phyloP scores from a whole-genome alignment of 352 stramenopile species.

The Bremia lactucae region DNA sequence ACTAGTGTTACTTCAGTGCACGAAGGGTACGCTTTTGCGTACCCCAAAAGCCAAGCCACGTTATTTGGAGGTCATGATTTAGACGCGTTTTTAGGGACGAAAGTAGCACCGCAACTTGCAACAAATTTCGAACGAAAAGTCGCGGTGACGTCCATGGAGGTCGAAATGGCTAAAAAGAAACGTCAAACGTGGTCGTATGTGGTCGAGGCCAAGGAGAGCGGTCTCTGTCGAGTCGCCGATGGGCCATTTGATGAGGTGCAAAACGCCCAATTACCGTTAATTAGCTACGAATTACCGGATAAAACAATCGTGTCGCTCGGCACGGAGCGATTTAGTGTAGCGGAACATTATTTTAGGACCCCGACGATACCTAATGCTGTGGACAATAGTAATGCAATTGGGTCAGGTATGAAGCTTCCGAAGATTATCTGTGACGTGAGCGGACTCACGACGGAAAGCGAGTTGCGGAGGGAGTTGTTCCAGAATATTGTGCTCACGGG shows the following conservation, averaged over 20 bases:
- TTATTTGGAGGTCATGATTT: slow-evolving; percentile 57
- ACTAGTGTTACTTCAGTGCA: slow-evolving; percentile 69
- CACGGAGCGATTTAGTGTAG: slow-evolving; percentile 80
- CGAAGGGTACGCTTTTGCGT: slow-evolving; percentile 65
- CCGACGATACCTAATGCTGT: slow-evolving; percentile 6
- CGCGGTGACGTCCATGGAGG: slow-evolving; percentile 8
- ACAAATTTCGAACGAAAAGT: slow-evolving; percentile 4
- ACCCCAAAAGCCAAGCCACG: slow-evolving; percentile 45
- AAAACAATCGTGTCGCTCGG: slow-evolving; percentile 77
- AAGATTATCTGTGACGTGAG: slow-evolving; percentile 56
- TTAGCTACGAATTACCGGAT: slow-evolving; percentile 74
- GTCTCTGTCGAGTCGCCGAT: slow-evolving; percentile 60
- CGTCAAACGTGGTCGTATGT: slow-evolving; percentile 45
- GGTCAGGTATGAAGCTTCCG: slow-evolving; percentile 39
- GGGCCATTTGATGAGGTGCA: slow-evolving; percentile 55
- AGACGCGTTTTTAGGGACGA: slow-evolving; percentile 47
- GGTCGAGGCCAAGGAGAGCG: slow-evolving; percentile 65
- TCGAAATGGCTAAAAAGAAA: slow-evolving; percentile 21
- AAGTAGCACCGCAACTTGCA: slow-evolving; percentile 35
- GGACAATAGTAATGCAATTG: neutral
- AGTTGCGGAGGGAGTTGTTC: slow-evolving; percentile 69
- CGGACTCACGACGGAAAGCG: slow-evolving; percentile 51
- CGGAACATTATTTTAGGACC: slow-evolving; percentile 79
- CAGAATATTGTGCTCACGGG: slow-evolving; percentile 76
- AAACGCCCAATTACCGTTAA: slow-evolving; percentile 35